Conservation (phyloP, 208 protist genomes). For the Perkinsela sp. region DNA sequence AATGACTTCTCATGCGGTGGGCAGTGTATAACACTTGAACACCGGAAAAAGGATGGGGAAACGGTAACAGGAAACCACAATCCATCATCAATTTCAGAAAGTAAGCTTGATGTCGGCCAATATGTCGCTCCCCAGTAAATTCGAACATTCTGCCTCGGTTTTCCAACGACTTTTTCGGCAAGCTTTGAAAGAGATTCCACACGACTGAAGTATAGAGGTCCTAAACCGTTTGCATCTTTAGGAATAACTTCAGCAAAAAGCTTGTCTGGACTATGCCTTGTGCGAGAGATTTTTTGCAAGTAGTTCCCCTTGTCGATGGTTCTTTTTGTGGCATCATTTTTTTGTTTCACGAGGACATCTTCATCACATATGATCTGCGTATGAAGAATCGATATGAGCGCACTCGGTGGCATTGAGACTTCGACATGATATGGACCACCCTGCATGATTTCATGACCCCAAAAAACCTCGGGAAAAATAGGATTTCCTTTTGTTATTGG, state of each 20-base stretch:
- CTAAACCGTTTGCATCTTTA: constrained; percentile 24
- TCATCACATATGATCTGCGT: constrained; percentile 21
- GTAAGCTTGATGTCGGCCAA: constrained; percentile 32
- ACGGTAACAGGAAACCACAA: constrained; percentile 45
- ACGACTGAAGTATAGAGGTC: constrained; percentile 33
- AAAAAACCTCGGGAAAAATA: constrained; percentile 64
- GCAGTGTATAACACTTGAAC: too few relatives aligned
- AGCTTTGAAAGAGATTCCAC: constrained; percentile 43
- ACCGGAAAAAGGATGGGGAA: constrained; percentile 33
- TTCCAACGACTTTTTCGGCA: constrained; percentile 18
- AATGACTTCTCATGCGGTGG: too few relatives aligned
- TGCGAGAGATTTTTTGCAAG: constrained; percentile 5
- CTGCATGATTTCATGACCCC: constrained; percentile 49
- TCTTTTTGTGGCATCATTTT: too few relatives aligned
- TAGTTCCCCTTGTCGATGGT: not conserved
- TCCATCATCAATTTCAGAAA: constrained; percentile 36
- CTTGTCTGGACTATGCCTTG: constrained; percentile 21
- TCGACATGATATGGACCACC: constrained; percentile 42
- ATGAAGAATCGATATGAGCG: constrained; percentile 37
- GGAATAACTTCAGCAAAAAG: constrained; percentile 16
- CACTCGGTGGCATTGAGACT: constrained; percentile 51
- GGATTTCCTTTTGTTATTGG: constrained; percentile 35
- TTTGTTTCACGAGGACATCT: too few relatives aligned
- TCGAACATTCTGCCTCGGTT: constrained; percentile 32
- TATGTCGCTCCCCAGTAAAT: constrained; percentile 53